phyloP scores from a whole-genome alignment of 805 yeast genomes.

The Sungouiella thailandica region DNA sequence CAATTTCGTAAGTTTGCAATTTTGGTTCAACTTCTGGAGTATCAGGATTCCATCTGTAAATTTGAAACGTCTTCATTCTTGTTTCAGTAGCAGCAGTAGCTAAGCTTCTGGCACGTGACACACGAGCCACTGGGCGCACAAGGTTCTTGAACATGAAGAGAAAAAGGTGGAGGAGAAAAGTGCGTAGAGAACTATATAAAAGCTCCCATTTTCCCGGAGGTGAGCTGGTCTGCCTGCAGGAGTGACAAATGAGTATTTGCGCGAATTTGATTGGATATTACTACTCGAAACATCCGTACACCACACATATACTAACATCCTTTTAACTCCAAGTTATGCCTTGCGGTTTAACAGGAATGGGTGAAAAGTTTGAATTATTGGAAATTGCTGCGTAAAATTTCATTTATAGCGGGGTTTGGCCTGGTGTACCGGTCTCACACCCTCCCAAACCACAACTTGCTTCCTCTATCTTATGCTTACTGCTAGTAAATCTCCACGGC shows the following conservation, averaged over 20 bases:
- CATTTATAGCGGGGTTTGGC: no score
- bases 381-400: no score
- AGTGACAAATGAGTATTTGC: slow-evolving; percentile 9
- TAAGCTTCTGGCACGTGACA: slow-evolving; percentile 11
- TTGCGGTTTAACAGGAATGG: no score
- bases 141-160: slow-evolving; percentile 11
- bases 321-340: no score
- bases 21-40: slow-evolving; percentile 88
- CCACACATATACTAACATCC: not conserved
- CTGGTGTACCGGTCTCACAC: no score
- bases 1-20: slow-evolving; percentile 77
- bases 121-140: slow-evolving; percentile 13
- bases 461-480: no score
- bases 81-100: slow-evolving; percentile 45
- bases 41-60: slow-evolving; percentile 98
- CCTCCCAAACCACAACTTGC: no score
- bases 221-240: slow-evolving; percentile 11
- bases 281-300: slow-evolving; percentile 9
- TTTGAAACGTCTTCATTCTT: slow-evolving; percentile 76
- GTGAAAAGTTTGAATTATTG: no score
- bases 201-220: slow-evolving; percentile 5
- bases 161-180: not conserved
- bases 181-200: not conserved
- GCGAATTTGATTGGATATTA: slow-evolving; percentile 16
- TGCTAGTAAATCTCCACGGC: no score